Conservation (phyloP, 2,329 filamentous ascomycete genomes). For the Ambrosiella cleistominuta region DNA sequence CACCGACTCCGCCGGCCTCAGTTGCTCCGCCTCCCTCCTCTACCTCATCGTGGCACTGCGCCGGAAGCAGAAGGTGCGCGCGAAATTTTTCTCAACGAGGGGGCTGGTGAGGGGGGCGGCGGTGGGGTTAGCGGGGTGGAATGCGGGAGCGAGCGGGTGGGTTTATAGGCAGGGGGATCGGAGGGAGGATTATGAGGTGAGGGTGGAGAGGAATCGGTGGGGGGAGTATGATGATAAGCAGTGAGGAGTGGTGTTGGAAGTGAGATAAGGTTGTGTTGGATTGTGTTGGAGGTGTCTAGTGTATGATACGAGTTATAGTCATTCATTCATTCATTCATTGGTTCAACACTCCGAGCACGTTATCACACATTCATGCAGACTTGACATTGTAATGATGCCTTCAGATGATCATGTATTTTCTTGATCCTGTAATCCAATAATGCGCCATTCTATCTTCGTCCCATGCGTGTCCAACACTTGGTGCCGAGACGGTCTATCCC, state of each 20-base stretch:
- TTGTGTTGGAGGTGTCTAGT: background rate
- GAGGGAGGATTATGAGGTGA: constrained; percentile 30
- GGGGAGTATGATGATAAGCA: constrained; percentile 16
- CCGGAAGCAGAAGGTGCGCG: constrained; percentile 23
- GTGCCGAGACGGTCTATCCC: background rate
- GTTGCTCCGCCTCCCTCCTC: constrained; percentile 38
- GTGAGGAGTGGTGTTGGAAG: background rate
- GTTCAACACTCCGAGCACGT: no score
- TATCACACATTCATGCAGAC: no score
- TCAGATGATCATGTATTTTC: no score
- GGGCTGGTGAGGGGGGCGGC: constrained; percentile 34
- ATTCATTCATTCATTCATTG: no score
- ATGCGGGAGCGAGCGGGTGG: constrained; percentile 32
- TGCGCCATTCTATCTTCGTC: background rate
- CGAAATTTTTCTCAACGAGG: constrained; percentile 27
- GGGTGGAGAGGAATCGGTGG: constrained; percentile 35
- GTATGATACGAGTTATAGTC: no score
- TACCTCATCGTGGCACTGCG: constrained; percentile 39
- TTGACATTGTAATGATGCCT: no score
- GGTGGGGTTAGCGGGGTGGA: constrained; percentile 31
- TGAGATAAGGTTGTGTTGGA: background rate
- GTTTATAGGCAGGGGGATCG: constrained; percentile 35
- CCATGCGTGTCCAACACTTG: background rate
- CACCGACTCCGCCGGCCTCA: constrained; percentile 37
- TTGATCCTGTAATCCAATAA: background rate